Base-by-base conservation (phyloP, 345 rosid species). In the Pistacia integerrima region DNA sequence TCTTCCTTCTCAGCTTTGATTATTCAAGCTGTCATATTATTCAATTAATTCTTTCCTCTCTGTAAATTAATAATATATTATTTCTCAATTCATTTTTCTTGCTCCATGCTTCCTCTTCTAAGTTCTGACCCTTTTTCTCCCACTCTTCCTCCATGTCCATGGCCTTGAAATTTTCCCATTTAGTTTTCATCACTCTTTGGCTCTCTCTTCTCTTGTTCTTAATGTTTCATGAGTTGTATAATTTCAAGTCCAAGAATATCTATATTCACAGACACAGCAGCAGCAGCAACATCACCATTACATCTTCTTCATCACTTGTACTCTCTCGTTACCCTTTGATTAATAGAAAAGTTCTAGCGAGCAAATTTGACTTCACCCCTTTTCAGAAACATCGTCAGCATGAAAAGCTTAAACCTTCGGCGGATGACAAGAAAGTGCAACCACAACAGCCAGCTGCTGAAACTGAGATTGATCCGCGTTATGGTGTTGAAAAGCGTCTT, bases 401-500 rank as follows among this genome's bases (percentile, higher is more conserved):
- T 63, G 71, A 9, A 20, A 78, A 75, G 56, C 70, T 55, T 8
- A 59, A 72, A 6, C 69, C 63, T 10, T 66, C 74, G 4, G 81
- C 78, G 8, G 41, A 16, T 4, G 13, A 69, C 9, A 71, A 52
- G 35, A 70, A 70, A 41, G 68, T 9, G 61, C 78, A 41, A 0
- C 16, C 76, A 1, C 44, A 12, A 12, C 38, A 48, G 11, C 28
- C 60, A 25, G 59, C 73, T 18, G 83, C 48, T 12, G 84, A 61
- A 56, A 82, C 68, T 60, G 81, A 91, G 90, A 89, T 92, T 57
- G 97, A 94, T 83, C 94, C 90, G 1, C 94, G 90, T 58, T 94
- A 94, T 4, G 93, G 94, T 17, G 89, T 88, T 20, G 89, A 94
- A 84, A 94, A 94, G 84, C 97, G 97, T 35, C 93, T 87, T 16